These are phyloP conservation scores for Zymoseptoria ardabiliae DNA, from an alignment of 2,329 filamentous ascomycete genomes.

Conservation along the genomic window DNA sequence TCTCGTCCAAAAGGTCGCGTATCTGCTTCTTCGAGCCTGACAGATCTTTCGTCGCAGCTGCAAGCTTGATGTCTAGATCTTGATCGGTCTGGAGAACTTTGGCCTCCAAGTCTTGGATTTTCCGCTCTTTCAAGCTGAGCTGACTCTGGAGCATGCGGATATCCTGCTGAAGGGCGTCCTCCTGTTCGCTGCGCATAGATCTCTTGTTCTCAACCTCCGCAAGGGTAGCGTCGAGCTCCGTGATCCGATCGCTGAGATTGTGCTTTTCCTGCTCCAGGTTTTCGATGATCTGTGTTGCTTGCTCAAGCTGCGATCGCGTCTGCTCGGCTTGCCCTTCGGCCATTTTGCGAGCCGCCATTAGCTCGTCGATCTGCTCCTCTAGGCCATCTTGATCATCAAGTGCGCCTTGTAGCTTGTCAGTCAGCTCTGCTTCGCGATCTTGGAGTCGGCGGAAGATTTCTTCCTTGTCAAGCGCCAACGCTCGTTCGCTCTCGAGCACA, in stretches of 20 bases:
- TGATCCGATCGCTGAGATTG: conserved; percentile 59
- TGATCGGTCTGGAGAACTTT: conserved; percentile 81
- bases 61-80: conserved; percentile 79
- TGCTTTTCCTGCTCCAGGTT: conserved; percentile 82
- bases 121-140: conserved; percentile 78
- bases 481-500: conserved; percentile 87
- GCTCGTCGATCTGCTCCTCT: conserved; percentile 84
- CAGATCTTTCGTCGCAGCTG: conserved; percentile 70
- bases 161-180: conserved; percentile 71
- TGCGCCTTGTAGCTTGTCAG: conserved; percentile 84
- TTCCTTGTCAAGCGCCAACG: conserved; percentile 94
- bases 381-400: conserved; percentile 90
- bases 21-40: conserved; percentile 66
- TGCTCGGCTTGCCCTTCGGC: conserved; percentile 78
- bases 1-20: conserved; percentile 70
- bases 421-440: conserved; percentile 80
- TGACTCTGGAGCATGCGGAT: conserved; percentile 90
- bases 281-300: conserved; percentile 79
- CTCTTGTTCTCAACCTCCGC: conserved; percentile 62
- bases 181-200: conserved; percentile 65
- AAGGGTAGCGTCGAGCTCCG: conserved; percentile 63
- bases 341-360: conserved; percentile 81
- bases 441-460: conserved; percentile 98
- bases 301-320: conserved; percentile 75
- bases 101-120: conserved; percentile 76